Base-by-base conservation (phyloP, 83 land plant species). In the Picea abies region DNA sequence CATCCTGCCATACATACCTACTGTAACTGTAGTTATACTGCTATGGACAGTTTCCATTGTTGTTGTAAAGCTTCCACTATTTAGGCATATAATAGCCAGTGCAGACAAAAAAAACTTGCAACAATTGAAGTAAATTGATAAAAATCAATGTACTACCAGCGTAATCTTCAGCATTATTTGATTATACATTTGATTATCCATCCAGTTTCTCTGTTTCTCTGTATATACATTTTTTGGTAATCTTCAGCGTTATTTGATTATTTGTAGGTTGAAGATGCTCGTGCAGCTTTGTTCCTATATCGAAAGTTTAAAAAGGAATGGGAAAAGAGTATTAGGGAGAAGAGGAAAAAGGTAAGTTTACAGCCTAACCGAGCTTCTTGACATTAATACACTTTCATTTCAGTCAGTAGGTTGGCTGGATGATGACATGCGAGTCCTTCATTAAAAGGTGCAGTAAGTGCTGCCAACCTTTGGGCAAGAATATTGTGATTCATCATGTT, bases 211-310 rank as follows among this genome's bases (percentile, higher is more conserved):
- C 35, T 32, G 35, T 32, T 32, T 32, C 37, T 29, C 17, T 68
- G 41, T 25, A 32, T 68, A 26, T 25, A 41, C 6, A 20, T 47
- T 75, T 75, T 22, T 23, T 47, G 60, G 8, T 15, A 47, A 49
- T 47, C 49, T 0, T 75, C 58, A 75, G n/a, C 12, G 22, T 75
- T 41, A 49, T 75, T 47, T 49, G 60, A 12, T 49, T 75, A 47
- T 44, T 78, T 87, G 37, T 89, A 93, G 95, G 63, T 91, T 65
- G 90, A 93, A 78, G 95, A 93, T 88, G 92, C 95, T 25, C 89
- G 92, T 17, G 91, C 93, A 60, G 92, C 90, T 47, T 91, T 93
- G 95, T 67, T 85, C 79, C 84, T 93, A 23, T 93, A 93, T 79
- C 88, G 86, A 82, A 93, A 88, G 78, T 78, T 83, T 70, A 91